Evolutionary conservation across 73 alveolate species (phyloP).

Genomic region (Paramecium pentaurelia): DNA sequence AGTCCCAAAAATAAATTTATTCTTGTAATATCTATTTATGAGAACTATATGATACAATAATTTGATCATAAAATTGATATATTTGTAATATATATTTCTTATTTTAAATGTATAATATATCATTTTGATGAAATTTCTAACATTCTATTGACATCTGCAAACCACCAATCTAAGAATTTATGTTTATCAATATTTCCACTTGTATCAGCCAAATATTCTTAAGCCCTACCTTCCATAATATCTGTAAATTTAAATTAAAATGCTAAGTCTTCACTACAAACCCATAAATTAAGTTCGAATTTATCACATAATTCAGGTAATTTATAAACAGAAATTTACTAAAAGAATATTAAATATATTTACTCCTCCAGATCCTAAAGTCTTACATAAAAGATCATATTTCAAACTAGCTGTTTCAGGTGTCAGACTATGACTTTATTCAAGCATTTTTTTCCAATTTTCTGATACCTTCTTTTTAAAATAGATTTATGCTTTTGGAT

Average conservation of each 20-base stretch:
- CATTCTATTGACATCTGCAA: slow-evolving; percentile 43
- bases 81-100: not conserved
- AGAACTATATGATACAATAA: no score
- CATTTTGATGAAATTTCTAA: not conserved
- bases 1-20: no score
- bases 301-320: slow-evolving; percentile 89
- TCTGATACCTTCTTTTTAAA: slow-evolving; percentile 82
- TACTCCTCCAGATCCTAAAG: slow-evolving; percentile 57
- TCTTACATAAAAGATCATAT: slow-evolving; percentile 12
- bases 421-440: slow-evolving; percentile 9
- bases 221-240: slow-evolving; percentile 81
- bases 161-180: slow-evolving; percentile 52
- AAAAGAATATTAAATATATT: not conserved
- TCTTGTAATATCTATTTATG: no score
- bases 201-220: slow-evolving; percentile 80
- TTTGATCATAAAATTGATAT: not conserved
- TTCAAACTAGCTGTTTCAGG: slow-evolving; percentile 41
- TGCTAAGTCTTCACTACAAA: slow-evolving; percentile 89
- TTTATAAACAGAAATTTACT: slow-evolving; percentile 46
- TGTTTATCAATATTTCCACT: slow-evolving; percentile 65
- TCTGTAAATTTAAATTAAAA: slow-evolving; percentile 90
- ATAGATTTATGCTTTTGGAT: slow-evolving; percentile 79
- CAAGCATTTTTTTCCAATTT: slow-evolving; percentile 74
- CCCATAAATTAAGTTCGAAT: slow-evolving; percentile 76
- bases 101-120: not conserved